Conservation (phyloP, 495 filamentous ascomycete genomes). For the Astrocystis sublimbata region DNA sequence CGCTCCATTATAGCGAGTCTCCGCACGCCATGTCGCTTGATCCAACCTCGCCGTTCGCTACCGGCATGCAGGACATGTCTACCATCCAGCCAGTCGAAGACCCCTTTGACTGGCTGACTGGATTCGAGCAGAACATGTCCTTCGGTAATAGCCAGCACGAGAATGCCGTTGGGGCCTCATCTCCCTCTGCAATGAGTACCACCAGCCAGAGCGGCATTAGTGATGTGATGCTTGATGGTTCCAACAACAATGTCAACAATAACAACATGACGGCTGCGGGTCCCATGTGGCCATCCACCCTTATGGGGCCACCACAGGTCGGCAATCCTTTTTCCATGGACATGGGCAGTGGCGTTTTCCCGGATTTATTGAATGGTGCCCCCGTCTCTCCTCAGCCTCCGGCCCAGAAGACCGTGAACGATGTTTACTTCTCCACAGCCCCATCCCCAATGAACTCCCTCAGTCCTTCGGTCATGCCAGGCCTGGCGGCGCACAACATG, state of each 20-base stretch:
- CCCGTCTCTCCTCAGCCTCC: constrained; percentile 64
- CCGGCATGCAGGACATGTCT: constrained; percentile 61
- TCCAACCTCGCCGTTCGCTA: constrained; percentile 71
- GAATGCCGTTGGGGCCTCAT: constrained; percentile 85
- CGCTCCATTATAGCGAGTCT: constrained; percentile 88
- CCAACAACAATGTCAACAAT: constrained; percentile 67
- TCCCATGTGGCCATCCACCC: constrained; percentile 66
- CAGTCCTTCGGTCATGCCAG: constrained; percentile 53
- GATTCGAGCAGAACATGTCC: constrained; percentile 75
- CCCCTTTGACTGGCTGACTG: constrained; percentile 82
- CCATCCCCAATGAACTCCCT: constrained; percentile 69
- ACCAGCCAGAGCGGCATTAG: constrained; percentile 89
- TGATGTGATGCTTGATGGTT: constrained; percentile 87
- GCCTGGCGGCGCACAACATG: constrained; percentile 55
- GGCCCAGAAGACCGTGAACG: constrained; percentile 51
- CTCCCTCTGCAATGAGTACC: constrained; percentile 91
- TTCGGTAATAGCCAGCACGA: constrained; percentile 66
- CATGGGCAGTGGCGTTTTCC: constrained; percentile 54
- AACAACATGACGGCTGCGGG: constrained; percentile 45
- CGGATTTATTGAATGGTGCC: constrained; percentile 60
- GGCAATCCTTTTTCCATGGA: constrained; percentile 65
- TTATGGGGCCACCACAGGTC: constrained; percentile 62
- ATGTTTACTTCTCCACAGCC: constrained; percentile 60
- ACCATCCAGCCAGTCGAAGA: constrained; percentile 68
- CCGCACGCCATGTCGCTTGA: constrained; percentile 73